Base-by-base conservation (phyloP, 495 filamentous ascomycete species). In the Pseudevernia furfuracea region DNA sequence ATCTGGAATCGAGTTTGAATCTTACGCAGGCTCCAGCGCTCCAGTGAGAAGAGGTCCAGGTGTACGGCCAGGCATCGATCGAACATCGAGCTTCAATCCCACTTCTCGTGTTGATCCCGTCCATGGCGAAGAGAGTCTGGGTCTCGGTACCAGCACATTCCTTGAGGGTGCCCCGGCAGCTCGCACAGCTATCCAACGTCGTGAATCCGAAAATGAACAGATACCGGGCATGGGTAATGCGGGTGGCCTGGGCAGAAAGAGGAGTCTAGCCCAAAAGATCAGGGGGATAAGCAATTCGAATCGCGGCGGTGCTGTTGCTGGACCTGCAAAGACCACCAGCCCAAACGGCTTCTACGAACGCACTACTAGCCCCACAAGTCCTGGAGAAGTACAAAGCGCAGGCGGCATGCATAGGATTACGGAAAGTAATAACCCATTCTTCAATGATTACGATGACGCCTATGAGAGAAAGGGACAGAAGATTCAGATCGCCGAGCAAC, bases 101-200 rank as follows among this genome's bases (percentile, higher is more conserved):
- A 80, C 74, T n/a, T 71, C 77, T 39, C 78, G 78, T 38, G 74
- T 86, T 46, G 88, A 89, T 57, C 82, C 87, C 10, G 80, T 97
- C 44, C 89, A 96, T 67, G 95, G 94, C 15, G 83, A 90, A 56
- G 86, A 94, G 74, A 89, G 83, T 0, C 74, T 90, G 67, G 95
- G 95, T 15, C 80, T 99, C 8, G 95, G 95, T 60, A 95, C 92
- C 14, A 96, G 90, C 61, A 99, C 95, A 3, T 97, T 97, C 79
- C 75, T 99, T 30, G 95, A 99, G 68, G 95, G 95, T 34, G 87
- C 95, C 4, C 94, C 92, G 8, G 95, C 95, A 19, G 87, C 92
- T 28, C 85, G 86, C 62, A 79, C 86, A 19, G 93, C 90, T 28
- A 92, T 97, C 65, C 85, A 91, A 70, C 87, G 86, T 43, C 85